Base-by-base conservation (phyloP, 805 yeast genomes). In the Cyberlindnera maclurae region DNA sequence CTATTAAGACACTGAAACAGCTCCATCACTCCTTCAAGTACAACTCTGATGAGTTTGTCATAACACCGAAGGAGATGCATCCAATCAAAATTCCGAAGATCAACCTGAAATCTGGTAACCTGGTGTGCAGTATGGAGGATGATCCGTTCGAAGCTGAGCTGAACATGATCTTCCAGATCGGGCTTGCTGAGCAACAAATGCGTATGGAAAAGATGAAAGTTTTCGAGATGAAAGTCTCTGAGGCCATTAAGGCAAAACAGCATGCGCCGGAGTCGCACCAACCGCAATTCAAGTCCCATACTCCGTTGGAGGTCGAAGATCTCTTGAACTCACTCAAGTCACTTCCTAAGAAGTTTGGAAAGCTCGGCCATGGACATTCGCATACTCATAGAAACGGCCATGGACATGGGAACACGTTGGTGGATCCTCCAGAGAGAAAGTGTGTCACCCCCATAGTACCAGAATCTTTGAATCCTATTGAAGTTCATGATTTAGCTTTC, bases 61-160 rank as follows among this genome's bases (percentile, higher is more conserved):
- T 68, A 11, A 48, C 51, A 33, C 76, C 75, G 13, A 43, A 68
- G 34, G 46, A 59, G 2, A 62, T 55, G 13, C 63, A 60, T n/a
- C 58, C 64, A 0, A 69, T 74, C 0, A 45, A 65, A 4, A 63
- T 90, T 7, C 89, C 89, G 12, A 63, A 61, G 15, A 60, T 86
- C 3, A 68, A 71, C 16, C 47, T 88, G 28, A 70, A 63, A 31
- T 66, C 94, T 0, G 65, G 65, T 5, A 64, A 73, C 30, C 67
- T 85, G 45, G 65, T 81, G 4, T 62, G 88, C 29, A 69, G 81
- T 17, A 67, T 88, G 45, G 95, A 85, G 40, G 95, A 85, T 57
- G 97, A 90, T 59, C 90, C 95, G 7, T 88, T 89, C 57, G 97
- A 90, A 58, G 67, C 78, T 7, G 79, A 85, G 49, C 61, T 89